Evolutionary conservation across 192 early-diverging fungal genomes (phyloP).

Genomic region (Podochytrium sp.): DNA sequence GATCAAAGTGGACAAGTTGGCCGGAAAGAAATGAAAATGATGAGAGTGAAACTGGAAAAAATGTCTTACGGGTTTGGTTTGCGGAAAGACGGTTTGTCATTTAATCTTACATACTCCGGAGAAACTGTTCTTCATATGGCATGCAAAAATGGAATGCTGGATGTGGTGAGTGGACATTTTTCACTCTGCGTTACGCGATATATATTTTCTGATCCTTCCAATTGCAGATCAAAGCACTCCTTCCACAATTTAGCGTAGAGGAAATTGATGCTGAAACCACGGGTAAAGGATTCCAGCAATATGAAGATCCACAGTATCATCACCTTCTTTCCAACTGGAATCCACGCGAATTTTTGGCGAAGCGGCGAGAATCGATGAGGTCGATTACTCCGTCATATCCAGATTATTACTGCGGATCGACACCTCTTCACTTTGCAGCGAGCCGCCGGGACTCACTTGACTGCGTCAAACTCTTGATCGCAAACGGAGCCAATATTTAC

Average conservation of each 20-base stretch:
- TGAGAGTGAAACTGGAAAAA: no score
- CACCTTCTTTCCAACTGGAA: background rate
- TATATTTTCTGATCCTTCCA: background rate
- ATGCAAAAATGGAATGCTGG: constrained; percentile 15
- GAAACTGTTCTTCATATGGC: no score
- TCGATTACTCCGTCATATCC: background rate
- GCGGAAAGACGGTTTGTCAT: no score
- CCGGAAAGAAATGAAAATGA: no score
- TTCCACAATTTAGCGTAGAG: background rate
- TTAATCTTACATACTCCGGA: no score
- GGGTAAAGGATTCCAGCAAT: background rate
- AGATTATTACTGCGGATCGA: constrained; percentile 19
- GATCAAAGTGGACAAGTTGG: no score
- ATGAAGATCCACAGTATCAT: background rate
- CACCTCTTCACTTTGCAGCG: constrained; percentile 18
- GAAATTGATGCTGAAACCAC: background rate
- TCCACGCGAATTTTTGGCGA: background rate
- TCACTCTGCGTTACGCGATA: background rate
- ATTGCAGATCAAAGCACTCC: background rate
- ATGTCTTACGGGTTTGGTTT: no score
- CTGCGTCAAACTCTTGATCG: constrained; percentile 2
- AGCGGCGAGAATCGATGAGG: background rate
- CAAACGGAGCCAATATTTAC: constrained; percentile 18
- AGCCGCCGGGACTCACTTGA: background rate
- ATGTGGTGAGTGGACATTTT: background rate